Evolutionary conservation across 2,329 filamentous ascomycete genomes (phyloP), one percentile per base, ranked within the genome.

Genomic region (Teratosphaeriaceae sp.): DNA sequence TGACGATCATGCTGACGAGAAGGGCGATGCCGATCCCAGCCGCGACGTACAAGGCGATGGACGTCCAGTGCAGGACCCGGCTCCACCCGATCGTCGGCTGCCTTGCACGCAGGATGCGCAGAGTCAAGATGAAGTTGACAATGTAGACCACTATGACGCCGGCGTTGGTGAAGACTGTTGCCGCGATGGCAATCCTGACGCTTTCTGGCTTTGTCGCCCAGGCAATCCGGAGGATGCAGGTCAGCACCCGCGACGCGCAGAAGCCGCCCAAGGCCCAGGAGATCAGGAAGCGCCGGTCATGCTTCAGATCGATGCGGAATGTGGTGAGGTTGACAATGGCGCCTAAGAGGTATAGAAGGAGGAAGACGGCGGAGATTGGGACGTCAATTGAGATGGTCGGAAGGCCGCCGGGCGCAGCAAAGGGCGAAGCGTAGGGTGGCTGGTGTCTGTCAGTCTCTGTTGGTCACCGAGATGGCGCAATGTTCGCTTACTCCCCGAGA

Each of bases 251-350:
- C 11, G 65, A 57, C 60, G 68, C 66, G 50, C 65, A 69, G 53
- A 72, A 71, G 2, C 59, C 57, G 39, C 69, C 69, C 2, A 71
- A 52, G 38, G 65, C 48, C 6, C 52, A 44, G 16, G 58, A 65
- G 43, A 68, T 54, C 5, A 69, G 30, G 41, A 72, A 72, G 19
- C 67, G 68, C 49, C 71, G 66, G 1, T 58, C 59, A 40, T 56
- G 51, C 23, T 54, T 49, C 41, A 44, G 55, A 48, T 72, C 71
- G 22, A 52, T 46, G 47, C 62, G 60, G 44, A 70, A 65, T 23
- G 68, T 65, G 3, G 57, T 60, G 63, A 70, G 68, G 48, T 72
- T 65, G 5, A 56, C 53, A 6, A 54, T 54, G 4, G 65, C 68
- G n/a, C 58, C 61, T 37, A 57, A 31, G 24, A 69, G 48, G 53